These are phyloP conservation scores for Ustilago lituana DNA, from an alignment of 1,284 basidiomycete species.

Conservation along the genomic window DNA sequence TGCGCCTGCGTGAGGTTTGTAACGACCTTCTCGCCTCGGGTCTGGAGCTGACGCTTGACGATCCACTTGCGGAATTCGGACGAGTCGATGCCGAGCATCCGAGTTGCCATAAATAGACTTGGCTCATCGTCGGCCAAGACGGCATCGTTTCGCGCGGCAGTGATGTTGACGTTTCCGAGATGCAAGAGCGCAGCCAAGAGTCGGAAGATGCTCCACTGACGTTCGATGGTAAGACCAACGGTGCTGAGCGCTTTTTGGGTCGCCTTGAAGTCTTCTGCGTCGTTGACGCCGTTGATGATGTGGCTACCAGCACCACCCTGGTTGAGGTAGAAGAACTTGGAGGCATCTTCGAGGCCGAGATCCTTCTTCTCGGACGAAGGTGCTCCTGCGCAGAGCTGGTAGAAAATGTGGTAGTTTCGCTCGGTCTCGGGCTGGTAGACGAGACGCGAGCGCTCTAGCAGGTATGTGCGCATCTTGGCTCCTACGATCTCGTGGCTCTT, in stretches of 20 bases:
- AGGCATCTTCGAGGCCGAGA: slow-evolving; percentile 85
- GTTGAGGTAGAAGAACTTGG: slow-evolving; percentile 89
- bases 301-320: slow-evolving; percentile 91
- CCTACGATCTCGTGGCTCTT: slow-evolving; percentile 94
- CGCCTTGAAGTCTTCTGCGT: slow-evolving; percentile 89
- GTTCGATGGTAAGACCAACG: slow-evolving; percentile 94
- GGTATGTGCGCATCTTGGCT: slow-evolving; percentile 95
- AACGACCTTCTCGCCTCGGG: slow-evolving; percentile 93
- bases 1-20: slow-evolving; percentile 85
- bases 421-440: slow-evolving; percentile 93
- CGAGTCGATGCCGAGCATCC: slow-evolving; percentile 87
- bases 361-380: slow-evolving; percentile 95
- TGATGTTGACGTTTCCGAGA: slow-evolving; percentile 93
- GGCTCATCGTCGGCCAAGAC: slow-evolving; percentile 85
- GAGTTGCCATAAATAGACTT: slow-evolving; percentile 81
- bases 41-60: slow-evolving; percentile 94
- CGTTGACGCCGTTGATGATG: slow-evolving; percentile 86
- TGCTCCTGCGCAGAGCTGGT: slow-evolving; percentile 96
- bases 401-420: slow-evolving; percentile 99
- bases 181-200: slow-evolving; percentile 92
- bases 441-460: slow-evolving; percentile 94
- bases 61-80: slow-evolving; percentile 99
- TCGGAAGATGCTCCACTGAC: slow-evolving; percentile 97
- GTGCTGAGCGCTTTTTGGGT: slow-evolving; percentile 95
- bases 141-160: slow-evolving; percentile 82